Conservation (phyloP, 2,329 filamentous ascomycete genomes). For the Emergomyces orientalis region DNA sequence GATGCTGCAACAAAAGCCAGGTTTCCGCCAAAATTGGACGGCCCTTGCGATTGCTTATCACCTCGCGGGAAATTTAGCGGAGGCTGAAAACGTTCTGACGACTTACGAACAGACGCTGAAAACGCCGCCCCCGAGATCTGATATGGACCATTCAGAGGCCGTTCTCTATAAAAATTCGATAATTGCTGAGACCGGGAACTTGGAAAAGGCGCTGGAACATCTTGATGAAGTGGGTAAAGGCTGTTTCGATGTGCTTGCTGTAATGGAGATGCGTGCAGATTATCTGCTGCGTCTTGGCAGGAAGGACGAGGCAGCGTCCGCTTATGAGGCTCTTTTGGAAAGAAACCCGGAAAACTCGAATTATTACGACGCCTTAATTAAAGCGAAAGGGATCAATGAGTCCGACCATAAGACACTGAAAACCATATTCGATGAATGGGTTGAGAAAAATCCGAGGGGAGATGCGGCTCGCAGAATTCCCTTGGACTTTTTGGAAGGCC, state of each 20-base stretch:
- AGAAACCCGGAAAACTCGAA: constrained; percentile 78
- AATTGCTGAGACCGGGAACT: constrained; percentile 81
- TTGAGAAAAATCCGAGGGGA: constrained; percentile 67
- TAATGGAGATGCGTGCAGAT: constrained; percentile 75
- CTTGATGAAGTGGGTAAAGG: constrained; percentile 67
- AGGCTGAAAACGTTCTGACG: constrained; percentile 82
- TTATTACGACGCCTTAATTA: constrained; percentile 73
- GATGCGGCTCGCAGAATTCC: constrained; percentile 82
- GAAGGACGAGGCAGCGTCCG: constrained; percentile 70
- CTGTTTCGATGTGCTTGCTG: constrained; percentile 72
- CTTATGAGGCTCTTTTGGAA: constrained; percentile 71
- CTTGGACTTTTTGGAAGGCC: constrained; percentile 75
- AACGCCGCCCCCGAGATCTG: constrained; percentile 61
- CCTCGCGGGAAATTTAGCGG: constrained; percentile 69
- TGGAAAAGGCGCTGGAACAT: constrained; percentile 74
- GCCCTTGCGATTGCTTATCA: constrained; percentile 92
- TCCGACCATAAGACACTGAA: constrained; percentile 56
- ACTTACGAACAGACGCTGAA: constrained; percentile 93
- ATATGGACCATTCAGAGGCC: constrained; percentile 90
- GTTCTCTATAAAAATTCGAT: constrained; percentile 90
- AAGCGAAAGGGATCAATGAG: constrained; percentile 54
- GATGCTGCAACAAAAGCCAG: constrained; percentile 78
- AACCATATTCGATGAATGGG: constrained; percentile 72
- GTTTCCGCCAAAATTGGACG: constrained; percentile 88
- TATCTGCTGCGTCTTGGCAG: constrained; percentile 70